Base-by-base conservation (phyloP, 169 alveolate genomes). In the Eimeria acervulina region DNA sequence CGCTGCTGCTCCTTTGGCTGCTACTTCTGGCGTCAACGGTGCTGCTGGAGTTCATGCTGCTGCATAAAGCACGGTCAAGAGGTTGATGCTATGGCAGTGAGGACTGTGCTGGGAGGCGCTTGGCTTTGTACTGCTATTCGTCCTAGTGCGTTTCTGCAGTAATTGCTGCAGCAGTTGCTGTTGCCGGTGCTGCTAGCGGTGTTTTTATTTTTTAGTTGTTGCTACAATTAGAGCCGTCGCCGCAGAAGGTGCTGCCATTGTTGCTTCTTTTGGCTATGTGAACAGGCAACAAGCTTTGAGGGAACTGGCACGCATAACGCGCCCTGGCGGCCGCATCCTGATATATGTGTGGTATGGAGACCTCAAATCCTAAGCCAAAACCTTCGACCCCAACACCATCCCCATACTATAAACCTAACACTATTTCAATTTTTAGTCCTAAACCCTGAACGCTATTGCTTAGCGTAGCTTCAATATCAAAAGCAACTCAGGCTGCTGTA, bases 321-420 rank as follows among this genome's bases (percentile, higher is more conserved):
- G 96, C 90, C 96, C 96, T 17, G 98, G 98, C 80, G 99, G 99
- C 8, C 90, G 96, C 78, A 95, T 97, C 31, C 90, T 98, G 42
- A 97, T 98, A 52, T 98, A 98, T 95, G 99, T 99, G 31, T 99
- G 99, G 99, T 92, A 40, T 3, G 74, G 59, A 40, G 23, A 21
- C 4, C 63, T n/a, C 63, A 42, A 4, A 76, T 13, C 87, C 5
- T 12, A 42, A 21, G 33, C 19, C 38, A 26, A 33, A 7, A 52
- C 47, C 26, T 52, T 15, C 52, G 7, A 81, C 13, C 42, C 51
- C 52, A 81, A 28, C 74, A 47, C 47, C 28, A 28, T 6, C 23
- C 5, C 23, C 88, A 10, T 23, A 26, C 88, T 78, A 8, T 19
- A 78, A 26, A 2, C 38, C 40, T 23, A 78, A 42, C 66, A 21